These are phyloP conservation scores for Exsudoporus frostii DNA, from an alignment of 768 basidiomycete genomes.

Conservation along the genomic window DNA sequence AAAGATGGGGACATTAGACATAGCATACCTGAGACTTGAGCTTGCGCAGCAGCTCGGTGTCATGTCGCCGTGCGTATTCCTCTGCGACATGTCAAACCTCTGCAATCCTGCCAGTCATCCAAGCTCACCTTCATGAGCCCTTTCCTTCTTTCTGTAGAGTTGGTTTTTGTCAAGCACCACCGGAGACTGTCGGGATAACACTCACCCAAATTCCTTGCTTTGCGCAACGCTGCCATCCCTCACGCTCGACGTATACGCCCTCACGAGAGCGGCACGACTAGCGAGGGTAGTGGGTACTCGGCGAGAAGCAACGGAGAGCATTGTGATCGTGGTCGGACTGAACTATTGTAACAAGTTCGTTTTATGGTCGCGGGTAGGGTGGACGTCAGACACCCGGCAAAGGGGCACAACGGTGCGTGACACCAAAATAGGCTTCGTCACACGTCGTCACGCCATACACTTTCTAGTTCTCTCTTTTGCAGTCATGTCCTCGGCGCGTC, in stretches of 20 bases:
- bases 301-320: slow-evolving; percentile 33
- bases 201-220: slow-evolving; percentile 61
- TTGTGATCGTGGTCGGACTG: slow-evolving; percentile 7
- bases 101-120: not conserved
- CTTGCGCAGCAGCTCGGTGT: slow-evolving; percentile 55
- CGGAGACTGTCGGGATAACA: not conserved
- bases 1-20: too few species aligned
- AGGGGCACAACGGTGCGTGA: slow-evolving; percentile 16
- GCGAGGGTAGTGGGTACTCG: slow-evolving; percentile 39
- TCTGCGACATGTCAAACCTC: slow-evolving; percentile 39
- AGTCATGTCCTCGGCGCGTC: slow-evolving; percentile 56
- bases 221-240: slow-evolving; percentile 60
- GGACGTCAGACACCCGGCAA: not conserved
- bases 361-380: not conserved
- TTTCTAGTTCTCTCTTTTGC: slow-evolving; percentile 38
- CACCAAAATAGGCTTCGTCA: slow-evolving; percentile 25
- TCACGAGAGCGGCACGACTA: slow-evolving; percentile 33
- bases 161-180: not conserved
- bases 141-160: slow-evolving; percentile 62
- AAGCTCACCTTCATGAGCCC: slow-evolving; percentile 57
- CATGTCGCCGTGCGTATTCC: slow-evolving; percentile 60
- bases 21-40: slow-evolving; percentile 50
- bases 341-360: not conserved
- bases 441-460: slow-evolving; percentile 43
- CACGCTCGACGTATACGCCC: slow-evolving; percentile 36